Evolutionary conservation across 768 basidiomycete species (phyloP), one percentile per base, ranked within the genome.

Genomic region (Termitomyces sp.): DNA sequence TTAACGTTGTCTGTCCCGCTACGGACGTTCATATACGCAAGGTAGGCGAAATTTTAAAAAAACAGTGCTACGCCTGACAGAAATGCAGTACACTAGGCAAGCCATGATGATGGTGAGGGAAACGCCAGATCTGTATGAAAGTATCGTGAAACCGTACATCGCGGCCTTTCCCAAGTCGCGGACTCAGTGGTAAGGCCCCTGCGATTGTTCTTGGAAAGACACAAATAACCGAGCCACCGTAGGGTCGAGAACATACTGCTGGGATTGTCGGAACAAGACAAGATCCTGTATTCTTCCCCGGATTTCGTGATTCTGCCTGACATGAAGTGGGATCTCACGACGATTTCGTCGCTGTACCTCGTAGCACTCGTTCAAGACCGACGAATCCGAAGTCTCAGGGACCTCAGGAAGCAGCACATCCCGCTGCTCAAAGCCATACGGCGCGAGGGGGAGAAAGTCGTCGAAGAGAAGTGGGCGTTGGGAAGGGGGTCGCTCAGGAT

Each of bases 261-360:
- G 0, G 92, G 94, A 8, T 71, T 74, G 33, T 86, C 90, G 5
- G 94, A 98, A 70, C 79, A 81, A 20, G 80, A 87, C 16, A 85
- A 87, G 45, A 70, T 98, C 24, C 72, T 97, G 20, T 86, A 79
- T 65, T 80, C 86, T 2, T 80, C 77, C 13, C 70, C 81, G 0
- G 76, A 80, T 6, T 97, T 90, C 65, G 63, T 96, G 40, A 85
- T 99, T 56, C 72, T 97, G 0, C 96, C 96, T 0, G 96, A 99
- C 72, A 89, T 97, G 84, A 98, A 98, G 75, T 98, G 96, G 96
- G 94, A 98, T 68, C 79, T 85, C 30, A 80, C 75, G 24, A 90
- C 84, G 0, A 62, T 90, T n/a, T 72, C 82, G 0, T 82, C 91
- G 1, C 77, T 99, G 53, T 98, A 99, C 70, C 85, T 98, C 58